These are phyloP conservation scores for Shiraia sp. DNA, from an alignment of 2,329 filamentous ascomycete genomes.

Conservation along the genomic window DNA sequence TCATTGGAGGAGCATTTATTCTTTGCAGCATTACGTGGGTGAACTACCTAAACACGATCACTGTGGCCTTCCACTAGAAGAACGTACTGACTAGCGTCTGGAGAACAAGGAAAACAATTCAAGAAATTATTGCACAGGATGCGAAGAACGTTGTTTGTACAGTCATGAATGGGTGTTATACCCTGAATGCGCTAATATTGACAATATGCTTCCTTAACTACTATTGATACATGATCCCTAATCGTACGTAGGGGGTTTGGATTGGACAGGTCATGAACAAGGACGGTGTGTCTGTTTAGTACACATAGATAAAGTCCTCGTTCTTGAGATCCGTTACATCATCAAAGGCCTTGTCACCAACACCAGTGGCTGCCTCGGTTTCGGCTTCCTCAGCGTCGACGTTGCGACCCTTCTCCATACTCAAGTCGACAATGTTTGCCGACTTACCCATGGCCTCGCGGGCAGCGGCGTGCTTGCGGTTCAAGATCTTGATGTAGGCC, in stretches of 20 bases:
- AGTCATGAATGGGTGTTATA: too few species aligned
- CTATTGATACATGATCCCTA: too few species aligned
- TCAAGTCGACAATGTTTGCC: slow-evolving; percentile 61
- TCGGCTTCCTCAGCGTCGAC: slow-evolving; percentile 35
- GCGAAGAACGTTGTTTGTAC: too few species aligned
- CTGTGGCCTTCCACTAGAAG: too few species aligned
- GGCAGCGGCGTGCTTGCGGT: slow-evolving; percentile 58
- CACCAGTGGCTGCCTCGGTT: slow-evolving; percentile 25
- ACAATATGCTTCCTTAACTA: too few species aligned
- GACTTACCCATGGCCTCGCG: slow-evolving; percentile 64
- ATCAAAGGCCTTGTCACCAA: slow-evolving; percentile 57
- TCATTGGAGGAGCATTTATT: too few species aligned
- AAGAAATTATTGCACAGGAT: too few species aligned
- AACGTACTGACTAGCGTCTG: too few species aligned
- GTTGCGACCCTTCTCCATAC: slow-evolving; percentile 58
- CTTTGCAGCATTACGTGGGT: too few species aligned
- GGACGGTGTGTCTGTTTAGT: slow-evolving; percentile 23
- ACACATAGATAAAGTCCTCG: slow-evolving; percentile 67
- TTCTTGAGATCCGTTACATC: slow-evolving; percentile 65
- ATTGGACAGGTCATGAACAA: neutral
- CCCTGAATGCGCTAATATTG: too few species aligned
- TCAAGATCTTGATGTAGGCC: slow-evolving; percentile 57
- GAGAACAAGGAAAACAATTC: too few species aligned
- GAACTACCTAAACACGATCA: too few species aligned
- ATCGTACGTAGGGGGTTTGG: neutral